Evolutionary conservation across 768 basidiomycete species (phyloP).

Genomic region (Lactifluus pinguis): DNA sequence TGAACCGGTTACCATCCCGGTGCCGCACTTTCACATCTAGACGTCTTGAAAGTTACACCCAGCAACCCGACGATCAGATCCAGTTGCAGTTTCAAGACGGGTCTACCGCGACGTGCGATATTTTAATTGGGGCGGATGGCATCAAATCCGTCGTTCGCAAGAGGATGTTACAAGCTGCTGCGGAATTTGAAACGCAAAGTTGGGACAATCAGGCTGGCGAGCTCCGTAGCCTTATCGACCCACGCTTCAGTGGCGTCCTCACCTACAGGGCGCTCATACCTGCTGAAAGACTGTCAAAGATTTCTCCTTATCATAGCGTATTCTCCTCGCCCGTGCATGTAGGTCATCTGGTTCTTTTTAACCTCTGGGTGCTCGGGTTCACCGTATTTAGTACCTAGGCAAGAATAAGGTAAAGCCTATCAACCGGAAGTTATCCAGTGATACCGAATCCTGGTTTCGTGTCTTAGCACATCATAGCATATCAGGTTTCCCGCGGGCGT

Average conservation of each 20-base stretch:
- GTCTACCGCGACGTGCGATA: no score
- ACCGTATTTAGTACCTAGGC: conserved; percentile 43
- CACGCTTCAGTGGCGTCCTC: conserved; percentile 49
- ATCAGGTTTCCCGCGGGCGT: no score
- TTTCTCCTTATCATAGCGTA: conserved; percentile 27
- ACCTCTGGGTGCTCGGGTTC: background rate
- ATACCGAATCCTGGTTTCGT: background rate
- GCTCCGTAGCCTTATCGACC: conserved; percentile 29
- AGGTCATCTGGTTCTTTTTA: conserved; percentile 7
- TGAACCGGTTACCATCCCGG: conserved; percentile 35
- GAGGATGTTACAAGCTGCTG: no score
- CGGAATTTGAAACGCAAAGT: conserved; percentile 29
- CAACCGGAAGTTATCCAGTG: conserved; percentile 20
- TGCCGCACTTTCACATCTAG: conserved; percentile 27
- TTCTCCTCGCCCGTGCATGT: conserved; percentile 42
- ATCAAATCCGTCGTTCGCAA: no score
- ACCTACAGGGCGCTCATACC: conserved; percentile 23
- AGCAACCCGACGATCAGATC: conserved; percentile 31
- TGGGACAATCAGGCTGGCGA: conserved; percentile 28
- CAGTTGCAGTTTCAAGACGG: conserved; percentile 31
- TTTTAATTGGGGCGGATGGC: no score
- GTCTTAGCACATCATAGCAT: conserved; percentile 32
- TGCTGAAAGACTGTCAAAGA: conserved; percentile 35
- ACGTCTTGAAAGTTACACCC: conserved; percentile 44
- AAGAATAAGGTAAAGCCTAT: conserved; percentile 28